Conservation (phyloP, 2,329 filamentous ascomycete species). For the Ascosphaera acerosa region DNA sequence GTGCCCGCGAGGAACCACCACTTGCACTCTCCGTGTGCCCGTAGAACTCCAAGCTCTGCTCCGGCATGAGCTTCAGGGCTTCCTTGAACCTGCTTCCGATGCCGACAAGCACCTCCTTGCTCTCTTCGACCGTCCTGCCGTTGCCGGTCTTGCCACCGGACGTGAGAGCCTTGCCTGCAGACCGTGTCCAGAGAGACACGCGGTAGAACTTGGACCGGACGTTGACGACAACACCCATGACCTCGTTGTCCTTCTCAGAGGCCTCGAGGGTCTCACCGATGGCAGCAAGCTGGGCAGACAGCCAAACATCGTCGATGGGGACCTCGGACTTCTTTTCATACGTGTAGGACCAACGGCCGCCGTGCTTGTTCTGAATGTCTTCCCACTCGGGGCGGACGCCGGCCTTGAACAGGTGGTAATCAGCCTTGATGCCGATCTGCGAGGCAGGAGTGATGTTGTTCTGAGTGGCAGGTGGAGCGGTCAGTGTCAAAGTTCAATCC, state of each 20-base stretch:
- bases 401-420: slow-evolving; percentile 98
- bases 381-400: slow-evolving; percentile 97
- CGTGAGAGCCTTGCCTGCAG: slow-evolving; percentile 61
- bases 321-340: slow-evolving; percentile 89
- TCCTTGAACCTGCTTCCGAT: slow-evolving; percentile 89
- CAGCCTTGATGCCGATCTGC: slow-evolving; percentile 87
- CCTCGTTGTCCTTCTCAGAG: slow-evolving; percentile 75
- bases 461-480: no score
- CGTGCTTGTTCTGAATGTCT: slow-evolving; percentile 94
- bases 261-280: slow-evolving; percentile 96
- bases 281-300: slow-evolving; percentile 85
- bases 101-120: slow-evolving; percentile 54
- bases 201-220: slow-evolving; percentile 96
- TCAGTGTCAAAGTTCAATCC: no score
- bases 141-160: slow-evolving; percentile 50
- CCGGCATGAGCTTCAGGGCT: slow-evolving; percentile 50
- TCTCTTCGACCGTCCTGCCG: slow-evolving; percentile 55
- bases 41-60: slow-evolving; percentile 74
- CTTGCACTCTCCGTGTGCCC: slow-evolving; percentile 89
- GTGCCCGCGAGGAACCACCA: slow-evolving; percentile 78
- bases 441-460: slow-evolving; percentile 97
- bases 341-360: slow-evolving; percentile 94
- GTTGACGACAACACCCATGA: slow-evolving; percentile 98
- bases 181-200: slow-evolving; percentile 91
- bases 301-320: slow-evolving; percentile 86